Evolutionary conservation across 768 basidiomycete genomes (phyloP).

Genomic region (Tulasnella sp.): DNA sequence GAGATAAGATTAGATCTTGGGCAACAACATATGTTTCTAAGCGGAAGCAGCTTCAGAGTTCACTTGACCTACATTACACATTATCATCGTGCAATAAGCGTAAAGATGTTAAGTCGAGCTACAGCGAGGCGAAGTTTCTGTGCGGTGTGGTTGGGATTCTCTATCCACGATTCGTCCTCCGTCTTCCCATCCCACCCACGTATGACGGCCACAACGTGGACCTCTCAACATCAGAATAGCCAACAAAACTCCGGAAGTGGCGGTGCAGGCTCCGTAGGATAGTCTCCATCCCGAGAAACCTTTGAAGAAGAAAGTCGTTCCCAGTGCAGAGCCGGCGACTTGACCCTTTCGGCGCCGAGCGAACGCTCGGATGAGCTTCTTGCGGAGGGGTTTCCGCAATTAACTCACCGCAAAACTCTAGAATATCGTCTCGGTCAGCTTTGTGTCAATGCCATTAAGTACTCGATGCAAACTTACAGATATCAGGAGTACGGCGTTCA

Average conservation of each 20-base stretch:
- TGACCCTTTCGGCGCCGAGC: conserved; percentile 58
- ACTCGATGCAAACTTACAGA: conserved; percentile 33
- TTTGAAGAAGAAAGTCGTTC: conserved; percentile 54
- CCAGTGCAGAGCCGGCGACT: conserved; percentile 69
- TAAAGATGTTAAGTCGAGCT: not conserved
- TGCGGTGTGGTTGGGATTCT: not conserved
- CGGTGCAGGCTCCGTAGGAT: conserved; percentile 48
- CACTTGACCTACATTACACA: no score
- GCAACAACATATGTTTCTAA: no score
- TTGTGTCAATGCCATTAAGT: not conserved
- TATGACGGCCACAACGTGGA: conserved; percentile 37
- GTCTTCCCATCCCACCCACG: conserved; percentile 33
- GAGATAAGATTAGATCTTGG: not conserved
- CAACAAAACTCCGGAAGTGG: conserved; percentile 44
- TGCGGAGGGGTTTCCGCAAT: not conserved
- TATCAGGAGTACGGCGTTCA: conserved; percentile 68
- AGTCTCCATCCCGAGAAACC: conserved; percentile 57
- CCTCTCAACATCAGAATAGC: conserved; percentile 51
- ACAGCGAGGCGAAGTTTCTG: not conserved
- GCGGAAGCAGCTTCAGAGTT: not conserved
- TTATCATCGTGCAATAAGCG: no score
- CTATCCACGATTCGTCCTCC: conserved; percentile 20
- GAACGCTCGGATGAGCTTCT: conserved; percentile 34
- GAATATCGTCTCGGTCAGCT: not conserved
- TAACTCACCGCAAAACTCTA: conserved; percentile 11